Conservation (phyloP, 108 stramenopile species). For the Skeletonema tropicum region DNA sequence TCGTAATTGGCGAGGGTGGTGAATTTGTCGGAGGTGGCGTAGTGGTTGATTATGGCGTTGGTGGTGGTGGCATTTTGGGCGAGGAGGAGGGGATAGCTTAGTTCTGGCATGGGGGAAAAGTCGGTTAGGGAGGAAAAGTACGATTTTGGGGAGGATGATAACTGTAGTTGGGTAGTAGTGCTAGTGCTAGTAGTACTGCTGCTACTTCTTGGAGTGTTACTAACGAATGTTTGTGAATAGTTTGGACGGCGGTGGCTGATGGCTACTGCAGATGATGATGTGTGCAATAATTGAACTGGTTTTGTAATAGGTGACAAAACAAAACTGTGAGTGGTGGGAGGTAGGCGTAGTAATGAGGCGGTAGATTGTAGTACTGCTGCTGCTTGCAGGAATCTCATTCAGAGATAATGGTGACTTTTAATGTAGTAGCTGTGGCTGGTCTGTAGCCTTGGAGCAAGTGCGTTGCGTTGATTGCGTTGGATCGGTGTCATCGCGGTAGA, state of each 20-base stretch:
- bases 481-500: no score
- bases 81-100: conserved; percentile 53
- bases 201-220: no score
- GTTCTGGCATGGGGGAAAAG: background rate
- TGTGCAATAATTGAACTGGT: background rate
- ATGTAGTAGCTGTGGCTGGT: no score
- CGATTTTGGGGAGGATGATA: background rate
- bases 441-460: no score
- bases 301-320: background rate
- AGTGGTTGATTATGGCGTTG: conserved; percentile 75
- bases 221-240: background rate
- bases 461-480: no score
- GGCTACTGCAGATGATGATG: background rate
- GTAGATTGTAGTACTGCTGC: background rate
- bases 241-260: background rate
- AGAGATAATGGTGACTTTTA: background rate
- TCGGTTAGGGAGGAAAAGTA: background rate
- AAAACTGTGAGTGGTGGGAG: background rate
- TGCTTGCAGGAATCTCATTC: conserved; percentile 7
- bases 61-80: conserved; percentile 84
- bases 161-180: background rate
- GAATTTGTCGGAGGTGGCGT: conserved; percentile 43
- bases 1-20: conserved; percentile 51
- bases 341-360: background rate
- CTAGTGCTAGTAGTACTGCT: background rate